Evolutionary conservation across 176 grass and related monocot species (phyloP), one percentile per base, ranked within the genome.

Genomic region (Chrysopogon serrulatus): DNA sequence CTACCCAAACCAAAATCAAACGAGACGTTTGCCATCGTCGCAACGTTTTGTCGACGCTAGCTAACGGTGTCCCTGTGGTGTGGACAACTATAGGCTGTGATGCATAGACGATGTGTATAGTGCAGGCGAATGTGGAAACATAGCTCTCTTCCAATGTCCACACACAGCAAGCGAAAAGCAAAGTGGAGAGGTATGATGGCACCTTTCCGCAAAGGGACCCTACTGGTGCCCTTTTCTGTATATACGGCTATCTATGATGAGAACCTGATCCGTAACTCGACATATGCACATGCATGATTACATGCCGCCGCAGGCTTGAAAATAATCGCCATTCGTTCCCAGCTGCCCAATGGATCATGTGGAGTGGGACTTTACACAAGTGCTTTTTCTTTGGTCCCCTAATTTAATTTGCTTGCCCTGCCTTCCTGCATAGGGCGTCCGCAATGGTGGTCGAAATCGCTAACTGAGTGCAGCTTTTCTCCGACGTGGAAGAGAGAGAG

Each of bases 251-350:
- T 5, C 17, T 56, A 10, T 56, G 51, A 10, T 56, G 51, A 13
- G 36, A 54, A 78, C 47, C 18, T 27, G 37, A 60, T 70, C 40
- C 62, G 12, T 70, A 35, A 45, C 83, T 60, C 40, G 17, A 68
- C 63, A 68, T 18, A 32, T 56, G 63, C 40, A 79, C 9, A 31
- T 79, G 41, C 19, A 80, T 80, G 62, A 85, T 85, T 69, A 47
- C 74, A 78, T 21, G 15, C 15, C 64, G 10, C 13, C 17, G 74
- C 83, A 85, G 49, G 49, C 83, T 71, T 35, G 21, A 48, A 85
- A 85, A 80, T 42, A 68, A 51, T 37, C 43, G 16, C n/a, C n/a
- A n/a, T n/a, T 35, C 5, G 10, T 44, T 17, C 68, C 40, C 31
- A 79, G 11, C 60, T 47, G 42, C 42, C 42, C 62, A 24, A 80